Evolutionary conservation across 2,329 filamentous ascomycete species (phyloP), one percentile per base, ranked within the genome.

Genomic region (Ceratocystis huliohia): DNA sequence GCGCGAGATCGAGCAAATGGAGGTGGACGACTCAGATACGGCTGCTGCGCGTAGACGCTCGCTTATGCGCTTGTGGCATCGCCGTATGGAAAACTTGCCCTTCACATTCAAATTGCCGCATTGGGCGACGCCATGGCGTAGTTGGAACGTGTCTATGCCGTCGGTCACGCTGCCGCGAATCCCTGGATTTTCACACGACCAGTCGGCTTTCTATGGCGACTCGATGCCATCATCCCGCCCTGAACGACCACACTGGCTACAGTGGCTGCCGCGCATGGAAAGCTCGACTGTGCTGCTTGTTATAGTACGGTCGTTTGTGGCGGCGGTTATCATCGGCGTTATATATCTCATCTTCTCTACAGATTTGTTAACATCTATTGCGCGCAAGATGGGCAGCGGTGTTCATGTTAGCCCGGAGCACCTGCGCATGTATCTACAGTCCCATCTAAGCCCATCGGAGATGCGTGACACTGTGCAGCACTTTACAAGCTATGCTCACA

Each of bases 1-100:
- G 69, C 83, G 88, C 70, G 89, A 94, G 76, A 87, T 97, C 78
- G 85, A 95, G 73, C 88, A 96, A 81, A 86, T 96, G 82, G 91
- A 95, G 71, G 84, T 95, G 53, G 83, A 91, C 72, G 91, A 95
- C 70, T 84, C 85, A 71, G 91, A 95, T 71, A 84, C 85, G 33
- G 68, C 64, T 22, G 72, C 77, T 25, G 74, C 77, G 62, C 73
- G 75, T 67, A 71, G 76, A 65, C 74, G 76, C 37, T 74, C 78
- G 28, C 79, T 77, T 1, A 73, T 78, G 64, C 64, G 66, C 45
- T 25, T 65, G 45, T 68, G 66, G 66, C 48, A 64, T 33, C 63
- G 66, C 15, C 57, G 63, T 10, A 63, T 68, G 57, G 64, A 57
- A n/a, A 65, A 64, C 41, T 20, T 68, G 72, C 78, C 78, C 25